These are phyloP conservation scores for Mortierella sp. DNA, from an alignment of 371 early-diverging fungal genomes.

Conservation along the genomic window DNA sequence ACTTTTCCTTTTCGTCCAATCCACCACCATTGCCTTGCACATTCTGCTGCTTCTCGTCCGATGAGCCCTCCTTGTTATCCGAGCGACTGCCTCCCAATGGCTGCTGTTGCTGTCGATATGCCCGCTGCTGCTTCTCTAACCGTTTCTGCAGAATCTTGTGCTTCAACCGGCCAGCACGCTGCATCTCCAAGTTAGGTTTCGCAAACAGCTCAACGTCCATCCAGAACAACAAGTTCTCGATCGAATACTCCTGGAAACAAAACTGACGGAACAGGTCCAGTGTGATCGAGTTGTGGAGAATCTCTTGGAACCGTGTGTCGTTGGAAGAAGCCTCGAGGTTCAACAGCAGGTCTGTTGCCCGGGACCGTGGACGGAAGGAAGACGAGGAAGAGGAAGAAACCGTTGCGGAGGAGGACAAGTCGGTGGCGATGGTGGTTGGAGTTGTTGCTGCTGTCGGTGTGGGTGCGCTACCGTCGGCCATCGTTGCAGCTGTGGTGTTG, in stretches of 20 bases:
- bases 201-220: conserved; percentile 70
- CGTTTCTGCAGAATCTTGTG: background rate
- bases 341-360: conserved; percentile 38
- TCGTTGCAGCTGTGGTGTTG: conserved; percentile 8
- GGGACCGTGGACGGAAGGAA: conserved; percentile 26
- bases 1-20: conserved; percentile 15
- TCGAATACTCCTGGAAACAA: conserved; percentile 67
- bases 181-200: conserved; percentile 25
- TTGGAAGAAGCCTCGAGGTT: conserved; percentile 50
- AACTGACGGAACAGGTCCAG: conserved; percentile 68
- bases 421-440: background rate
- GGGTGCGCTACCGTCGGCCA: background rate
- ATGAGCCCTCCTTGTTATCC: background rate
- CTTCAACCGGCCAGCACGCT: background rate
- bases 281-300: conserved; percentile 65
- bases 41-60: background rate
- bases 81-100: conserved; percentile 8
- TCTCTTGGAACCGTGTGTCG: conserved; percentile 62
- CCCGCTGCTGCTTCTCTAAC: conserved; percentile 1
- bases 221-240: conserved; percentile 73
- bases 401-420: background rate
- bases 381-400: background rate
- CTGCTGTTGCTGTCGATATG: background rate
- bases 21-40: background rate
- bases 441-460: conserved; percentile 11